Evolutionary conservation across 2,329 filamentous ascomycete genomes (phyloP), one percentile per base, ranked within the genome.

Genomic region (Cladosporium oxysporum): DNA sequence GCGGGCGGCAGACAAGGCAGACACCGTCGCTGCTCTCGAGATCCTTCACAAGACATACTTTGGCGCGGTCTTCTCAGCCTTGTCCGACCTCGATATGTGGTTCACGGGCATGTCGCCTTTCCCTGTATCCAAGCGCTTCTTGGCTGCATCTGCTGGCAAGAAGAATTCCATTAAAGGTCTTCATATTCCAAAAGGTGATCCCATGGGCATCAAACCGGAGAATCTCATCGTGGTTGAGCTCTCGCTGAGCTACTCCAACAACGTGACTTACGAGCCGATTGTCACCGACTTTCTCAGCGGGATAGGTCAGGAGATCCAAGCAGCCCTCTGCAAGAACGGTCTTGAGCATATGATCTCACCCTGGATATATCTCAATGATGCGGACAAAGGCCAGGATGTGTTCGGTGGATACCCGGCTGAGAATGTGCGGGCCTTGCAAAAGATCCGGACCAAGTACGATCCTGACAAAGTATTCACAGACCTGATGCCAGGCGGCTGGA

Each of bases 341-440:
- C 47, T 62, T 10, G 58, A 52, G 21, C 21, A 62, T 16, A 21
- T 50, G 58, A 33, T 41, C 11, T 44, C 33, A 7, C 29, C 52
- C 14, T 57, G 52, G 29, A 57, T 70, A 26, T 71, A 70, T 61
- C 58, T 69, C 63, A 71, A 73, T 65, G 69, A 72, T 60, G 71
- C 71, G 8, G 58, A 64, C 23, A 64, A 63, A 31, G 63, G 47
- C 5, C 70, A 73, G 61, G 65, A 71, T 55, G 67, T 70, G 1
- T 66, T 72, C 12, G 62, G 57, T 23, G 63, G 69, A 11, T 72
- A 73, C 49, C 69, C 70, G 12, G 37, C 31, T 35, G 64, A 65
- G 14, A 71, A 68, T 18, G 53, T 64, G 37, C 29, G 55, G 41
- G 53, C 60, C 35, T 23, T 73, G 61, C 65, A 58, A 41, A 28